Evolutionary conservation across 352 stramenopile genomes (phyloP).

Genomic region (Phytophthora pistaciae): DNA sequence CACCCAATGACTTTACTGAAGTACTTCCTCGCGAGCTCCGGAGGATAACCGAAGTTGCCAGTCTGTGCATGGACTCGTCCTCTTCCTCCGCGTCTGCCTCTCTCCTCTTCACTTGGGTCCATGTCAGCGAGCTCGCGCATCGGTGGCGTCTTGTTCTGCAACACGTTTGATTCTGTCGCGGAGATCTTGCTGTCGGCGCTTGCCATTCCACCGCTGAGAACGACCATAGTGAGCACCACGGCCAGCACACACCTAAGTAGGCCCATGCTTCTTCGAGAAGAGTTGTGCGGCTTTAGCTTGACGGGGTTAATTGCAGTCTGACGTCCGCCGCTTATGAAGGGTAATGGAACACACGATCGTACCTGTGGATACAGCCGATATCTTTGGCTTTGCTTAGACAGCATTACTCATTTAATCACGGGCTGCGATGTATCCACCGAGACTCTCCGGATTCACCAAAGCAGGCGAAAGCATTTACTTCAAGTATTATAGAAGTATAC

Average conservation of each 20-base stretch:
- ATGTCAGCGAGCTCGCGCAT: background rate
- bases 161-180: background rate
- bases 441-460: no score
- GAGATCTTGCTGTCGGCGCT: background rate
- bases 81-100: background rate
- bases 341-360: no score
- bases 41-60: no score
- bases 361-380: no score
- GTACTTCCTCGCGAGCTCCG: no score
- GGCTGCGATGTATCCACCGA: no score
- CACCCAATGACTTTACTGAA: no score
- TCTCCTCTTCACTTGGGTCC: background rate
- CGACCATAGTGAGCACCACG: background rate
- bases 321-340: no score
- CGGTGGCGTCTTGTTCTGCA: background rate
- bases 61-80: background rate
- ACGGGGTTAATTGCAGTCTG: background rate
- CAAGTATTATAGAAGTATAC: no score
- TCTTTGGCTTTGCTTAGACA: no score
- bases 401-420: no score
- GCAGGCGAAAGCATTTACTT: no score
- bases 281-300: background rate
- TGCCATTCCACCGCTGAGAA: background rate
- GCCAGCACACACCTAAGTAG: background rate
- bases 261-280: background rate